Base-by-base conservation (phyloP, 169 alveolate species). In the Babesia ovata region DNA sequence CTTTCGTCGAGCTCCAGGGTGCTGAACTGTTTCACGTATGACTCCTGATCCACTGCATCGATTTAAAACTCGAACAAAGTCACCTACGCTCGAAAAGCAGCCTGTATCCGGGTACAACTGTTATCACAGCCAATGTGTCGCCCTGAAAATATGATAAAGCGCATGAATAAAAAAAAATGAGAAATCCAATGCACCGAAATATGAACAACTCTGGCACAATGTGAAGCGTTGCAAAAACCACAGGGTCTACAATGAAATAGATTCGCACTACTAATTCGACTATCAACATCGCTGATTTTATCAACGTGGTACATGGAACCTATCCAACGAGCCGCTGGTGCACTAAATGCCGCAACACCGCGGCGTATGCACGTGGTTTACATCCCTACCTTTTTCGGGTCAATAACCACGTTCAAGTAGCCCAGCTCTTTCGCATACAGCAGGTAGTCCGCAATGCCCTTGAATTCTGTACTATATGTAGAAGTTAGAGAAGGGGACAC, bases 381-480 rank as follows among this genome's bases (percentile, higher is more conserved):
- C 21, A 28, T 26, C 39, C 81, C 70, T 57, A 69, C 76, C 72
- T 58, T 63, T 21, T n/a, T 45, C 14, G 45, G 22, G 56, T 70
- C 62, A 26, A 11, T 28, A 17, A 21, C 29, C 29, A 49, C 6
- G 12, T 0, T 28, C 26, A 74, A 36, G 65, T 75, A 76, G 21
- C 72, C 70, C 60, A 83, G 70, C 50, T 83, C 90, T 59, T 52
- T 83, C 6, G 90, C 90, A 28, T 83, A 83, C 19, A 74, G 22
- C 50, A 83, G 42, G 75, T 83, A 83, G 75, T 83, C 90, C 19
- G 86, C 36, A 22, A 83, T 29, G 75, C 33, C 39, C 8, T 22
- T 59, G 67, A 66, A 83, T 19, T 75, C 90, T 83, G 72, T 26
- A 49, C 11, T n/a, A 28, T 13, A 24, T 59, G 36, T n/a, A n/a